A percentile compares a stretch with the other conserved stretches of the same genome.
Conservation (phyloP, 306 rosid genomes). For the Citrullus colocynthis region DNA sequence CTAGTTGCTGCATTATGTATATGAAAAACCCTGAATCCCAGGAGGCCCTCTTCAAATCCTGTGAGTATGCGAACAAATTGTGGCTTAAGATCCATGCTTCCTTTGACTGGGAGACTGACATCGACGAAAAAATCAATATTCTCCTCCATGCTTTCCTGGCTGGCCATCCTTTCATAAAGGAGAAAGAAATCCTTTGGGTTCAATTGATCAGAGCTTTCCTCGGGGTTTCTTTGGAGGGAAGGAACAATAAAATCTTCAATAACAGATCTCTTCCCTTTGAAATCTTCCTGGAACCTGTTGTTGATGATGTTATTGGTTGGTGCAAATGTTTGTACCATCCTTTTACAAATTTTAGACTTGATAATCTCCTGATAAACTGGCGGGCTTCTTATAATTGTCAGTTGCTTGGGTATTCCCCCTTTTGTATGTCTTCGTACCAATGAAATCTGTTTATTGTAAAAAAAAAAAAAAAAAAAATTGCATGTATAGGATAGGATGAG, state of each 20-base stretch:
- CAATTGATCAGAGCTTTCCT: not conserved
- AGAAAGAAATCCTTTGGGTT: not conserved
- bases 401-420: not conserved
- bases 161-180: not conserved
- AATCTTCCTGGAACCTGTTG: not conserved
- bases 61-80: not conserved
- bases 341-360: not conserved
- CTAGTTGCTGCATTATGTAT: not conserved
- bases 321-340: not conserved
- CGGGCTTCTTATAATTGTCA: not conserved
- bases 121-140: no score
- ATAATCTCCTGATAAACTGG: not conserved
- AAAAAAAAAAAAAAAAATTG: not conserved
- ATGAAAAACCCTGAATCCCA: not conserved
- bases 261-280: not conserved
- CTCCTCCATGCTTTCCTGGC: not conserved
- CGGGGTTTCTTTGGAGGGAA: not conserved
- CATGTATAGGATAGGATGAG: not conserved
- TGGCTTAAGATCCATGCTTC: not conserved
- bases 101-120: not conserved
- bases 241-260: not conserved
- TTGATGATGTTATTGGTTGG: not conserved
- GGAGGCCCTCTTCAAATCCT: not conserved
- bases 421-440: not conserved
- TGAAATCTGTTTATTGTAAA: not conserved